Conservation (phyloP, 148 eudicot genomes). For the Rhododendron mucronatum region DNA sequence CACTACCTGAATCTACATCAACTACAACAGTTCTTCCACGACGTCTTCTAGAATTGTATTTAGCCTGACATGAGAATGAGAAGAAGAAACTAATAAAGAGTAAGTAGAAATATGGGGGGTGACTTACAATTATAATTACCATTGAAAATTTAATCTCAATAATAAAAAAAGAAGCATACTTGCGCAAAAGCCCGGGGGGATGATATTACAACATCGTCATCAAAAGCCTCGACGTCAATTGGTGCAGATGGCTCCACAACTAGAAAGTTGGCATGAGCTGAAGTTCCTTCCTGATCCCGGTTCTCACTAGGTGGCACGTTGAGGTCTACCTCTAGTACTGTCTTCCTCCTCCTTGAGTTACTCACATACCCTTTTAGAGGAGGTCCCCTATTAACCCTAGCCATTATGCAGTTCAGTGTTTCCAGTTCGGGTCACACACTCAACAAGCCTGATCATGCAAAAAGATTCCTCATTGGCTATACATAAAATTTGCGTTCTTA, state of each 20-base stretch:
- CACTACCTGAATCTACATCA: slow-evolving; percentile 67
- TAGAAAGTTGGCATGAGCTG: slow-evolving; percentile 20
- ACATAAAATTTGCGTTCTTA: neutral
- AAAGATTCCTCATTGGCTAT: neutral
- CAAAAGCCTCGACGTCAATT: slow-evolving; percentile 72
- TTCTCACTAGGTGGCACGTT: slow-evolving; percentile 44
- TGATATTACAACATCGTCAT: slow-evolving; percentile 74
- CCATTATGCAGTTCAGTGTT: slow-evolving; percentile 40
- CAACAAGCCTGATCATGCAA: slow-evolving; percentile 5
- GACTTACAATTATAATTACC: neutral
- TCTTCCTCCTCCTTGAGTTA: slow-evolving; percentile 36
- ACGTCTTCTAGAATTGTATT: slow-evolving; percentile 58
- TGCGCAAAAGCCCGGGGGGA: slow-evolving; percentile 77
- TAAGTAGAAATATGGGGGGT: neutral
- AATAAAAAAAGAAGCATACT: slow-evolving; percentile 28
- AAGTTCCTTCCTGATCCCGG: slow-evolving; percentile 40
- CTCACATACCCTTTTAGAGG: slow-evolving; percentile 27
- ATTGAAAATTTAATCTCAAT: neutral
- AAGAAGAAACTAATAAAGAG: neutral
- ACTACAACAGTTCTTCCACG: slow-evolving; percentile 49
- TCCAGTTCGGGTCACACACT: neutral
- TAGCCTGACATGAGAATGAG: slow-evolving; percentile 47
- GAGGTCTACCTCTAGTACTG: slow-evolving; percentile 52
- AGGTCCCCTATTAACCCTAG: slow-evolving; percentile 30
- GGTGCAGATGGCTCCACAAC: slow-evolving; percentile 33